Evolutionary conservation across 768 basidiomycete species (phyloP).

Genomic region (Thelephora ganbajun): DNA sequence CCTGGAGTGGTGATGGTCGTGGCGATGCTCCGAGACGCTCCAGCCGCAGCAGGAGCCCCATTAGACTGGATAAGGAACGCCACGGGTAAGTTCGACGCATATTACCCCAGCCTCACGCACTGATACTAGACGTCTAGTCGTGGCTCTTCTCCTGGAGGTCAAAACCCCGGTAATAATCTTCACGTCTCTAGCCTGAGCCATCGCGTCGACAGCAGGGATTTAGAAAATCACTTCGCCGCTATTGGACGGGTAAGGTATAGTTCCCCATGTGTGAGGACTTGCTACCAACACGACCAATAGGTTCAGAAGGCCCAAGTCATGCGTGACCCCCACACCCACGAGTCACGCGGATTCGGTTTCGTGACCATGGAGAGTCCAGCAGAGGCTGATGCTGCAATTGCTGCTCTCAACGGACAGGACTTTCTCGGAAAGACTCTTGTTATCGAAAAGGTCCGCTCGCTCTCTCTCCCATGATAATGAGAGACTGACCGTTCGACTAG

Average conservation of each 20-base stretch:
- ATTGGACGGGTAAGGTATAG: constrained; percentile 50
- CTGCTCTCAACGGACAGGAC: constrained; percentile 70
- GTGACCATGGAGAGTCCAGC: constrained; percentile 75
- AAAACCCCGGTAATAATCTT: constrained; percentile 53
- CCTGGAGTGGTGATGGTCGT: constrained; percentile 31
- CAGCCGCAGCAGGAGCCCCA: constrained; percentile 73
- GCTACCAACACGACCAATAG: constrained; percentile 21
- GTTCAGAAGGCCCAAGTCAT: constrained; percentile 48
- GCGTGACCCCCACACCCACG: constrained; percentile 51
- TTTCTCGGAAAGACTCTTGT: constrained; percentile 77
- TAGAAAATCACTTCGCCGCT: constrained; percentile 82
- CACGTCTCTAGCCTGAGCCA: constrained; percentile 47
- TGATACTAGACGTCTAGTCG: constrained; percentile 5
- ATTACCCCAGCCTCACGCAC: neutral
- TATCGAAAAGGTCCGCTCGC: constrained; percentile 64
- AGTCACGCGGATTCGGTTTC: constrained; percentile 80
- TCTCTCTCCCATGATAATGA: neutral
- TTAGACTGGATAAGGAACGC: constrained; percentile 17
- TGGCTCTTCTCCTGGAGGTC: constrained; percentile 19
- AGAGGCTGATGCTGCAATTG: constrained; percentile 86
- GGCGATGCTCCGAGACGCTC: constrained; percentile 44
- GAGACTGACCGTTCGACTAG: constrained; percentile 21
- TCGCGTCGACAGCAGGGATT: constrained; percentile 66
- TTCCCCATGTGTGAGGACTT: neutral
- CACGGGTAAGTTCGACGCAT: constrained; percentile 41